These are phyloP conservation scores for Dillenia turbinata DNA, from an alignment of 164 flowering plant genomes.

Conservation along the genomic window DNA sequence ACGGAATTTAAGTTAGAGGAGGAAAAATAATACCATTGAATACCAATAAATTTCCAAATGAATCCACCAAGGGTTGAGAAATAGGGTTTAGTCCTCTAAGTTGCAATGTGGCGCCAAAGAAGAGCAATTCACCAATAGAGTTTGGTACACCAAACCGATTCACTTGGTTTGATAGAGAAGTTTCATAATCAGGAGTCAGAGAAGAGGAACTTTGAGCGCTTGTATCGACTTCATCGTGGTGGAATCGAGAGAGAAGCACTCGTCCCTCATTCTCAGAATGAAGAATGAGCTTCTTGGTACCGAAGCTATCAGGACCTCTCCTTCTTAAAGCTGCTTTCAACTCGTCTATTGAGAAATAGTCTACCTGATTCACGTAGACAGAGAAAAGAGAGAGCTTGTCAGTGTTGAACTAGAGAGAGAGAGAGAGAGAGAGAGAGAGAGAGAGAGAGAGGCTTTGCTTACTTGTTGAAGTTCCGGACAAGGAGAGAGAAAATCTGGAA, in stretches of 20 bases:
- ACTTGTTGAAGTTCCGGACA: conserved; percentile 24
- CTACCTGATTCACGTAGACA: not conserved
- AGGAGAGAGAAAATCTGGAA: conserved; percentile 15
- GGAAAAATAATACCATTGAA: conserved; percentile 60
- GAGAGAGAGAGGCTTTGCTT: not conserved
- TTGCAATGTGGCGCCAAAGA: conserved; percentile 85
- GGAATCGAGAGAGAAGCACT: conserved; percentile 9
- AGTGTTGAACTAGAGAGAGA: not conserved
- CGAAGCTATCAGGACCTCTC: conserved; percentile 90
- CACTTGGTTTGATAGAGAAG: conserved; percentile 7
- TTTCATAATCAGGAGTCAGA: conserved; percentile 11
- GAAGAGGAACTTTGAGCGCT: not conserved
- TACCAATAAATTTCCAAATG: conserved; percentile 61
- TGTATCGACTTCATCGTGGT: conserved; percentile 12
- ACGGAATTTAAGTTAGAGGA: not conserved
- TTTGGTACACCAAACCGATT: conserved; percentile 7
- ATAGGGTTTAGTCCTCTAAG: conserved; percentile 67
- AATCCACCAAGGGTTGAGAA: conserved; percentile 71
- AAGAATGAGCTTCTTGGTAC: conserved; percentile 46
- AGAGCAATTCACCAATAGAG: conserved; percentile 40
- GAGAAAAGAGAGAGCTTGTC: not conserved
- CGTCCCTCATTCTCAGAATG: conserved; percentile 12
- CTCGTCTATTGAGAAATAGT: conserved; percentile 42
- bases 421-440: not conserved
- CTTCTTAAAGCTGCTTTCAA: conserved; percentile 54